Percentiles rank a stretch among this genome's conserved stretches.
phyloP scores from a whole-genome alignment of 495 filamentous ascomycete species.

The Hyaloscypha bicolor region DNA sequence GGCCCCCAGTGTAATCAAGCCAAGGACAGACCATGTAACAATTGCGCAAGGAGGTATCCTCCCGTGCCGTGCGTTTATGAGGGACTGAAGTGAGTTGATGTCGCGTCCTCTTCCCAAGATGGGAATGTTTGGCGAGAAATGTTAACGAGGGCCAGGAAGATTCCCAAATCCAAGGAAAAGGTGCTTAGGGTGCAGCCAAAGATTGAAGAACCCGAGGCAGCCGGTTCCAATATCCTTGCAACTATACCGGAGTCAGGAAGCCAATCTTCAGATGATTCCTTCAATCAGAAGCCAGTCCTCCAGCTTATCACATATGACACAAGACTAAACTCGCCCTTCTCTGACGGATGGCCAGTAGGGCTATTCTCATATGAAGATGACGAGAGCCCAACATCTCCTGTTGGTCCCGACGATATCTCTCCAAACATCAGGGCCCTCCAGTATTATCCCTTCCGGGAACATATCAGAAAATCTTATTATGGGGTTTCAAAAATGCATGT shows the following conservation, averaged over 20 bases:
- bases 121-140: neutral
- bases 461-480: conserved; percentile 3
- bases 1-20: conserved; percentile 27
- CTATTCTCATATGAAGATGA: neutral
- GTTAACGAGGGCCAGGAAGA: conserved; percentile 12
- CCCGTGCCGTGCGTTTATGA: conserved; percentile 26
- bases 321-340: neutral
- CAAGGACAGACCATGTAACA: conserved; percentile 28
- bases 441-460: conserved; percentile 14
- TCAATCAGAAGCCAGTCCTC: neutral
- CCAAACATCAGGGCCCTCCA: conserved; percentile 4
- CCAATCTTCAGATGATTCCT: neutral
- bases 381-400: neutral
- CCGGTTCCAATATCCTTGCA: conserved; percentile 1
- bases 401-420: conserved; percentile 15
- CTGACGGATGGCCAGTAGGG: neutral
- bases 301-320: neutral
- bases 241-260: neutral
- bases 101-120: neutral
- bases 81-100: conserved; percentile 11
- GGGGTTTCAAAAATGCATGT: conserved; percentile 1
- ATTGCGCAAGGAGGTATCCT: conserved; percentile 27
- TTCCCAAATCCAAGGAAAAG: conserved; percentile 10
- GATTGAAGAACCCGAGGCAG: conserved; percentile 11
- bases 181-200: conserved; percentile 6